Evolutionary conservation across 129 eudicot species (phyloP).

Genomic region (Centella asiatica): DNA sequence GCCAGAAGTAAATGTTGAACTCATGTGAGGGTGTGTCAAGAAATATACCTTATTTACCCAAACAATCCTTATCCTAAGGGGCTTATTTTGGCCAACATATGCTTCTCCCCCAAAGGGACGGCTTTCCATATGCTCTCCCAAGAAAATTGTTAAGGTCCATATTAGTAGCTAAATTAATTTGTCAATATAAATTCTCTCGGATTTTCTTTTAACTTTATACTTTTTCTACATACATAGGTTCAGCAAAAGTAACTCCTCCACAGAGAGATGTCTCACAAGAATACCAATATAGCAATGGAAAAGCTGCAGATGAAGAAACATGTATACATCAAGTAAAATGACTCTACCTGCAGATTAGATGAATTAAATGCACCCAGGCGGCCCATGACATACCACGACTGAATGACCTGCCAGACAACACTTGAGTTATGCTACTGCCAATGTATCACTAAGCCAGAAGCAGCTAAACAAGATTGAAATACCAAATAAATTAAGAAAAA

Average conservation of each 20-base stretch:
- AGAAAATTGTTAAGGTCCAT: no score
- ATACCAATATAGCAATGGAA: background rate
- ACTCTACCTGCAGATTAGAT: conserved; percentile 72
- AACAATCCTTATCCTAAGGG: background rate
- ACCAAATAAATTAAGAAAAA: background rate
- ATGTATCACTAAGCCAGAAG: no score
- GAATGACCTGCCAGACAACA: conserved; percentile 66
- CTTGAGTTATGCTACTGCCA: background rate
- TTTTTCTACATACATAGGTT: no score
- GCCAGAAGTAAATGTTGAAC: no score
- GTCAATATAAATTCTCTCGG: background rate
- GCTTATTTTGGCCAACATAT: no score
- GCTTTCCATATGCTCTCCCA: no score
- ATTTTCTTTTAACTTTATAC: no score
- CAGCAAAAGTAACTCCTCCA: no score
- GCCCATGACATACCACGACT: conserved; percentile 97
- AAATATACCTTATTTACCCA: background rate
- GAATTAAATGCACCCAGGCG: conserved; percentile 87
- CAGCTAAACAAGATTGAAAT: background rate
- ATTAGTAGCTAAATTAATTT: no score
- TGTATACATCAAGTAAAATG: background rate
- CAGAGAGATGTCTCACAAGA: no score
- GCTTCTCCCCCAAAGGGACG: no score
- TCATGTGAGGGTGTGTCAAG: no score
- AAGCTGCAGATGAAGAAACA: background rate